Base-by-base conservation (phyloP, 495 filamentous ascomycete species). In the Podospora bellae-mahoneyi region DNA sequence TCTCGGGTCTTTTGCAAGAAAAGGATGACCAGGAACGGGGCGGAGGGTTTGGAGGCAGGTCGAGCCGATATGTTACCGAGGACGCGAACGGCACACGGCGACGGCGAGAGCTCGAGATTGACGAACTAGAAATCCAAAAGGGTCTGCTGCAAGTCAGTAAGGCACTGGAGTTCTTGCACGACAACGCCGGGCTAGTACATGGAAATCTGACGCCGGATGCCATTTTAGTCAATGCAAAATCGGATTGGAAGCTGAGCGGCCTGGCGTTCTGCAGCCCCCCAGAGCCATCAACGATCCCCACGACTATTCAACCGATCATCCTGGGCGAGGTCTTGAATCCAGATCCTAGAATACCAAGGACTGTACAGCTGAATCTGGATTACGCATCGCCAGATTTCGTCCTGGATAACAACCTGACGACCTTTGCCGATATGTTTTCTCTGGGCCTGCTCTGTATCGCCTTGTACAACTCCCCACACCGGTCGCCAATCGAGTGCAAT, bases 91-190 rank as follows among this genome's bases (percentile, higher is more conserved):
- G 91, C 27, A 85, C 83, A 16, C 84, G 90, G 67, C 83, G 88
- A 73, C 82, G 92, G 70, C 85, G 92, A 69, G 96, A 98, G 74
- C 71, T 97, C 2, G 95, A 98, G 75, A 94, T 99, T 66, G 96
- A 99, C 75, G 95, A 99, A 79, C 80, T 99, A 69, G 95, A 99
- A 77, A 95, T 98, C 70, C 95, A 98, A 77, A 98, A 98, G 79
- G 95, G 95, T 0, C 77, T 98, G 56, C 79, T 97, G 60, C 95
- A 99, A 78, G 85, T 98, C 54, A 92, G 91, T 69, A 97, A 97
- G 76, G 95, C 93, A 19, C 81, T 99, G 27, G 94, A 99, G 79
- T 99, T 99, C 72, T 81, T 99, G 20, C 95, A 99, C 73, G 95
- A 98, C 76, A 97, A 94, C 74, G 95, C 95, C 30, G 92, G 91